Evolutionary conservation across 2,329 filamentous ascomycete species (phyloP).

Genomic region (Dactylella cylindrospora): DNA sequence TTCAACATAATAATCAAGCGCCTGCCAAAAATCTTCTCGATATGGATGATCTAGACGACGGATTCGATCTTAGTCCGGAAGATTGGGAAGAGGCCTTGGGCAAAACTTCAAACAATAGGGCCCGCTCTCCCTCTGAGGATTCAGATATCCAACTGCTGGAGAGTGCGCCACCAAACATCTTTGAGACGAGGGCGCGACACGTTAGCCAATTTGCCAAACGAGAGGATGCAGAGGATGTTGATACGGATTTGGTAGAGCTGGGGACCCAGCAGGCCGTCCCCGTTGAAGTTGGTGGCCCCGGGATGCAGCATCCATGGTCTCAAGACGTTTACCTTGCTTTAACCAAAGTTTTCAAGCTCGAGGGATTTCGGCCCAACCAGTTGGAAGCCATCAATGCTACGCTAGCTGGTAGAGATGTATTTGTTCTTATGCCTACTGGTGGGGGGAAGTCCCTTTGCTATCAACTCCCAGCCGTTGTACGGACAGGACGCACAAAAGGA

Average conservation of each 20-base stretch:
- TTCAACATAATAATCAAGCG: constrained; percentile 6
- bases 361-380: constrained; percentile 85
- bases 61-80: constrained; percentile 34
- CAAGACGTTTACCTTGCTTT: constrained; percentile 77
- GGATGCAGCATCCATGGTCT: constrained; percentile 76
- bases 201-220: constrained; percentile 27
- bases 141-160: constrained; percentile 38
- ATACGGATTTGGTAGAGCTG: constrained; percentile 31
- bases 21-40: constrained; percentile 1
- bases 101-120: not conserved
- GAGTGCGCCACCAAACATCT: constrained; percentile 36
- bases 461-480: constrained; percentile 84
- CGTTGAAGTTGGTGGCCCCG: constrained; percentile 45
- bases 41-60: constrained; percentile 14
- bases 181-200: constrained; percentile 17
- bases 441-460: constrained; percentile 97
- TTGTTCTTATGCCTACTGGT: constrained; percentile 96
- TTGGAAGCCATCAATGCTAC: constrained; percentile 95
- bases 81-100: constrained; percentile 19
- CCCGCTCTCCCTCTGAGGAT: constrained; percentile 21
- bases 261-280: constrained; percentile 31
- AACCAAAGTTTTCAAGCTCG: constrained; percentile 78
- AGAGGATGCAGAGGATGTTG: constrained; percentile 14
- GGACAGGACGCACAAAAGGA: constrained; percentile 75
- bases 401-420: constrained; percentile 80